Evolutionary conservation across 2,329 filamentous ascomycete species (phyloP).

Genomic region (Penicillium vulpinum): DNA sequence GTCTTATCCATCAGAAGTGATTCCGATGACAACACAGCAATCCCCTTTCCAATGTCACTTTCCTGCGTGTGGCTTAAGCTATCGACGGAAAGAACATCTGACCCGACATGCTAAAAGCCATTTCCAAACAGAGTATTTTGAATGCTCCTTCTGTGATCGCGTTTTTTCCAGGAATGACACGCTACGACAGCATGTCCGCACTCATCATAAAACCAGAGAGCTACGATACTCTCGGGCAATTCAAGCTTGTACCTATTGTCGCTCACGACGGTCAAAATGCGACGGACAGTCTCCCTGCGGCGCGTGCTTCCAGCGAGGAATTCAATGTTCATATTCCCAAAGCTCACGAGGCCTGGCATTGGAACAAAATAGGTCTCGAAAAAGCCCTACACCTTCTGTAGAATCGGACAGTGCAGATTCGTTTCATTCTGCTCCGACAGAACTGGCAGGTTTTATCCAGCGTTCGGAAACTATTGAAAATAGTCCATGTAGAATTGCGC

Average conservation of each 20-base stretch:
- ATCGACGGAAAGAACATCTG: not conserved
- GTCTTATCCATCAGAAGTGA: not conserved
- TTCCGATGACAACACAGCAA: not conserved
- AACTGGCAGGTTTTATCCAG: not conserved
- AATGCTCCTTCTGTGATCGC: not conserved
- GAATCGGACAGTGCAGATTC: not conserved
- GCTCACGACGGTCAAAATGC: not conserved
- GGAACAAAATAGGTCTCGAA: not conserved
- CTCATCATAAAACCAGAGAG: not conserved
- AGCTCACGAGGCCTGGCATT: not conserved
- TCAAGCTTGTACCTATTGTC: not conserved
- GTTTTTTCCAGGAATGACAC: not conserved
- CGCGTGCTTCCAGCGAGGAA: not conserved
- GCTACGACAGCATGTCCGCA: not conserved
- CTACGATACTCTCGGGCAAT: not conserved
- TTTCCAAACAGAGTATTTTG: not conserved
- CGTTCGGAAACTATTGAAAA: not conserved
- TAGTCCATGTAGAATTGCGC: not conserved
- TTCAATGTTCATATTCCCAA: not conserved
- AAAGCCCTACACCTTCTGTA: not conserved
- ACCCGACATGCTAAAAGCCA: not conserved
- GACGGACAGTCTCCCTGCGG: not conserved
- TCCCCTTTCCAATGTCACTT: not conserved
- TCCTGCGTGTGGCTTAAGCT: not conserved
- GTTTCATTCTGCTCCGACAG: not conserved